Evolutionary conservation across 2,329 filamentous ascomycete genomes (phyloP), one percentile per base, ranked within the genome.

Genomic region (Sporothrix brunneoviolacea): DNA sequence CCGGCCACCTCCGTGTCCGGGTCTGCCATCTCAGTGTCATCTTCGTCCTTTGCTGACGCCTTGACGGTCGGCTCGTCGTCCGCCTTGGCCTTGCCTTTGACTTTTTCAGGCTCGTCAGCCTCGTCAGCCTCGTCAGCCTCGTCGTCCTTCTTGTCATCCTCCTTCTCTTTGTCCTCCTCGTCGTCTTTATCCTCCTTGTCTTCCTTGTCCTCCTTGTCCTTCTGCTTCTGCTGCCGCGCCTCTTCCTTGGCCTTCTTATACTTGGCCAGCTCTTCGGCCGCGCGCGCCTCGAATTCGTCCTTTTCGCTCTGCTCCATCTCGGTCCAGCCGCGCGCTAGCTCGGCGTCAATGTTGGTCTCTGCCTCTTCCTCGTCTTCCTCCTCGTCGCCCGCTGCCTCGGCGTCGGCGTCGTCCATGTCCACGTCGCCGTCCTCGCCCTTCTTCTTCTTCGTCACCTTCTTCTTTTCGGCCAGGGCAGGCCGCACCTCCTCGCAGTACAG

Each of bases 291-390:
- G 49, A 71, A 80, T 46, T 72, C 70, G 22, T 77, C 74, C 60
- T 72, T 75, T 44, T 75, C 69, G 19, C 63, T 65, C 39, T 74
- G 69, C 4, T 73, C 62, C 13, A 82, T 67, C 18, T 75, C 72
- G 52, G 77, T 74, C 78, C 79, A 82, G 37, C 68, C 67, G 12
- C 70, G 70, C n/a, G 69, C 65, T 8, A 82, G 69, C 65, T 79
- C 76, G 46, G 77, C 74, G n/a, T 80, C 76, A 12, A 77, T 61
- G 50, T 70, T 68, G 50, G 38, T 48, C 18, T 39, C 43, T 13
- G 33, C 37, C 3, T 9, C 41, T 3, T 37, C 48, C 15, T 51
- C 54, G 41, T 42, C 46, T 5, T 43, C 46, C 19, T 50, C 53
- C 4, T 45, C 46, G 5, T 24, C 19, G 3, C 19, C 37, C 63